Evolutionary conservation across 768 basidiomycete species (phyloP).

Genomic region (Trametes coccinea): DNA sequence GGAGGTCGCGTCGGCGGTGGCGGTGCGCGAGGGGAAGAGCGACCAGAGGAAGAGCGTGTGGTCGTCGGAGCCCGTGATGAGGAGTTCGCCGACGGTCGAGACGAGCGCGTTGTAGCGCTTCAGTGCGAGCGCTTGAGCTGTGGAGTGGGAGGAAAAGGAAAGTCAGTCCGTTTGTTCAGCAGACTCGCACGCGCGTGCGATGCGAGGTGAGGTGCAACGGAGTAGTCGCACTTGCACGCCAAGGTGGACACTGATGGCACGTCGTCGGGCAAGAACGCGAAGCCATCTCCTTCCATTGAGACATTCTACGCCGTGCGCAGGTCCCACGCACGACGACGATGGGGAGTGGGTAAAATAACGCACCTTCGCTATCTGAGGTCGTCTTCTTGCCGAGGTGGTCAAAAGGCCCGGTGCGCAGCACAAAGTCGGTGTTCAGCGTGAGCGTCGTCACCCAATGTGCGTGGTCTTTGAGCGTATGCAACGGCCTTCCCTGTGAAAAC

Average conservation of each 20-base stretch:
- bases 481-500: constrained; percentile 66
- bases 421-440: constrained; percentile 92
- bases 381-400: constrained; percentile 85
- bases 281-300: too few relatives aligned
- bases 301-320: too few relatives aligned
- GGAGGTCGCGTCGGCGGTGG: constrained; percentile 34
- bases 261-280: too few relatives aligned
- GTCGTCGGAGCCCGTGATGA: constrained; percentile 97
- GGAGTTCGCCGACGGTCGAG: constrained; percentile 65
- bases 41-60: constrained; percentile 98
- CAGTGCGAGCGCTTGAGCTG: constrained; percentile 76
- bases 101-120: constrained; percentile 76
- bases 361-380: constrained; percentile 80
- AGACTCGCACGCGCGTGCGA: constrained; percentile 1
- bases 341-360: constrained; percentile 11
- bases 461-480: constrained; percentile 89
- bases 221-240: not conserved
- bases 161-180: constrained; percentile 1
- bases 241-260: too few relatives aligned
- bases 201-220: not conserved
- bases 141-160: not conserved
- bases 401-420: constrained; percentile 92
- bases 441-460: constrained; percentile 99
- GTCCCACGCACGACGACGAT: too few relatives aligned
- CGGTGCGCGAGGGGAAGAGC: constrained; percentile 54